Evolutionary conservation across 2,329 filamentous ascomycete species (phyloP), one percentile per base, ranked within the genome.

Genomic region (Elsinoe necatrix): DNA sequence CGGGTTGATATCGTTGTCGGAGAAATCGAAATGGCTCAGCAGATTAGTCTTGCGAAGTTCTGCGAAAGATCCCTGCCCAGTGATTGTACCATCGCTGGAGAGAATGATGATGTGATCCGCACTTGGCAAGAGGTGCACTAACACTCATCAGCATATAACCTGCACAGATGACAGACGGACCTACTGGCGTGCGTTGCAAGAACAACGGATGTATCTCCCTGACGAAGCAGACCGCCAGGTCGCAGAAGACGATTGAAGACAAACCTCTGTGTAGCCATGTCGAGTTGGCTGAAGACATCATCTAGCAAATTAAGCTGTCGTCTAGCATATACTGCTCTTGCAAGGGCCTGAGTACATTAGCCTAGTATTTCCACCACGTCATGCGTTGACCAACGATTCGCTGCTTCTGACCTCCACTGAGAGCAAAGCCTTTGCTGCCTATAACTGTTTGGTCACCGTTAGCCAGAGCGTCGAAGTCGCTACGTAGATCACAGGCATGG

Each of bases 321-420:
- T 51, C 73, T 71, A n/a, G 77, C 71, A 63, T 80, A 80, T 8
- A 79, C 67, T 12, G 77, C 77, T 56, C 78, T 69, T 20, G 78
- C 78, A n/a, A 80, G 70, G n/a, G 76, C 73, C 67, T 70, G 3
- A 55, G 8, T 12, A 7, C 7, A n/a, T 55, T 63, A 58, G 48
- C 16, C 11, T 37, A 6, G 42, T 42, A 73, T 61, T 43, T 72
- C 68, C 35, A 63, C 60, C 34, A 75, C 63, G 60, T 55, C 68
- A 64, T 14, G 65, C 63, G 34, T 73, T 29, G 72, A 72, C 62
- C 58, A 1, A 67, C 50, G 21, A 79, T 73, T 51, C 77, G 72
- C 59, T 79, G 76, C 59, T 73, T 77, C 60, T 80, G 77, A 3
- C 77, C 77, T 27, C 77, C 77, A 63, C 77, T 79, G 31, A 80